These are phyloP conservation scores for Cyclotella choctawhatcheeana DNA, from an alignment of 108 stramenopile species.

Conservation along the genomic window DNA sequence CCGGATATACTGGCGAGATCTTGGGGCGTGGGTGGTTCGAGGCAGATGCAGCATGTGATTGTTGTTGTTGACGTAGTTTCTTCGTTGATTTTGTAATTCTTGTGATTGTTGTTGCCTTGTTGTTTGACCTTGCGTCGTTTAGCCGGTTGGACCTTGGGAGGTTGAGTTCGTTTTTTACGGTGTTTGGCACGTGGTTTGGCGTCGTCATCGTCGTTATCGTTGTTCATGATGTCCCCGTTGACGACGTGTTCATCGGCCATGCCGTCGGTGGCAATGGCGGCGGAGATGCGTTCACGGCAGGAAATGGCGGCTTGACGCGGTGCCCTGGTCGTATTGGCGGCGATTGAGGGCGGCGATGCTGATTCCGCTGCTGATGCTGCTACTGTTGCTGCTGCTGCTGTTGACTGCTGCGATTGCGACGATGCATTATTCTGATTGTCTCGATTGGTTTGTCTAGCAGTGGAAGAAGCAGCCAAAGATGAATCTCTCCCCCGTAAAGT, in stretches of 20 bases:
- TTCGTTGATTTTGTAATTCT: background rate
- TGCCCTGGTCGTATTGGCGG: too few species aligned
- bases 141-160: background rate
- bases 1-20: slow-evolving; percentile 69
- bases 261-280: slow-evolving; percentile 29
- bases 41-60: slow-evolving; percentile 83
- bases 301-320: slow-evolving; percentile 2
- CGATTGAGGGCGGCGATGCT: too few species aligned
- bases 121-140: too few species aligned
- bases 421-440: too few species aligned
- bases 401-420: too few species aligned
- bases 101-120: background rate
- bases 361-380: too few species aligned
- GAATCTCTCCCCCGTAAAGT: too few species aligned
- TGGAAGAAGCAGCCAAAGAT: too few species aligned
- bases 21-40: slow-evolving; percentile 61
- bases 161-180: background rate
- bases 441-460: too few species aligned
- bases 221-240: too few species aligned
- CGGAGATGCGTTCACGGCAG: slow-evolving; percentile 30
- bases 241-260: slow-evolving; percentile 24
- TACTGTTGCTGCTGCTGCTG: too few species aligned
- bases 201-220: background rate
- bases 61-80: too few species aligned
- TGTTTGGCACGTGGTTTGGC: background rate